phyloP scores from a whole-genome alignment of 352 stramenopile genomes.

The Halophytophthora polymorphica region DNA sequence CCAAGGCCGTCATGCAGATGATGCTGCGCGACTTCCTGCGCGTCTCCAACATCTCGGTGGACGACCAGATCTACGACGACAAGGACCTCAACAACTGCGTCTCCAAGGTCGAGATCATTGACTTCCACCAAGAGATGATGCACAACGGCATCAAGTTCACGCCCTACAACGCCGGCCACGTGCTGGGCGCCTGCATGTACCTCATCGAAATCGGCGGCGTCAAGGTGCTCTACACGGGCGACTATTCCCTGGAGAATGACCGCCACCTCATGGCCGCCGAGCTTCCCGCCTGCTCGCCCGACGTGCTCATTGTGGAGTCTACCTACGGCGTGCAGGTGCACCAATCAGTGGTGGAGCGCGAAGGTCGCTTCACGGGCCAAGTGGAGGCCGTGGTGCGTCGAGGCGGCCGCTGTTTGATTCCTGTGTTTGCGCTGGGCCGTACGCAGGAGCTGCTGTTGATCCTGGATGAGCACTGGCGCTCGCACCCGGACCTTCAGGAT shows the following conservation, averaged over 20 bases:
- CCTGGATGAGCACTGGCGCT: constrained; percentile 99
- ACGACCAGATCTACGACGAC: constrained; percentile 92
- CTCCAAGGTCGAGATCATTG: constrained; percentile 97
- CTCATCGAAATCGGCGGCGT: constrained; percentile 98
- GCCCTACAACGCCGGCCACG: constrained; percentile 98
- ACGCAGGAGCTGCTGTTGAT: constrained; percentile 99
- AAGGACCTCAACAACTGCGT: constrained; percentile 96
- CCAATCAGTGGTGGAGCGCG: constrained; percentile 93
- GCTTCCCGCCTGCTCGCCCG: constrained; percentile 83
- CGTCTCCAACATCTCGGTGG: constrained; percentile 93
- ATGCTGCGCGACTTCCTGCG: constrained; percentile 97
- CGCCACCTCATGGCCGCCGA: constrained; percentile 96
- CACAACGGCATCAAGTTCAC: constrained; percentile 98
- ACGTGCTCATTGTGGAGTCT: constrained; percentile 99
- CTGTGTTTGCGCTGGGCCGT: constrained; percentile 97
- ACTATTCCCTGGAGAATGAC: constrained; percentile 98
- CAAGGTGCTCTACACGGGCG: constrained; percentile 97
- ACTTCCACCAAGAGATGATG: constrained; percentile 97
- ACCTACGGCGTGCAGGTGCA: constrained; percentile 99
- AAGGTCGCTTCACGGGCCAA: constrained; percentile 95
- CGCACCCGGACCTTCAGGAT: constrained; percentile 90
- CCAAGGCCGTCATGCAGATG: constrained; percentile 98
- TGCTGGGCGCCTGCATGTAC: constrained; percentile 99
- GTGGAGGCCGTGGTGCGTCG: constrained; percentile 95
- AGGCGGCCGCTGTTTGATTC: constrained; percentile 97